Evolutionary conservation across 345 rosid species (phyloP).

Genomic region (Carallia brachiata): DNA sequence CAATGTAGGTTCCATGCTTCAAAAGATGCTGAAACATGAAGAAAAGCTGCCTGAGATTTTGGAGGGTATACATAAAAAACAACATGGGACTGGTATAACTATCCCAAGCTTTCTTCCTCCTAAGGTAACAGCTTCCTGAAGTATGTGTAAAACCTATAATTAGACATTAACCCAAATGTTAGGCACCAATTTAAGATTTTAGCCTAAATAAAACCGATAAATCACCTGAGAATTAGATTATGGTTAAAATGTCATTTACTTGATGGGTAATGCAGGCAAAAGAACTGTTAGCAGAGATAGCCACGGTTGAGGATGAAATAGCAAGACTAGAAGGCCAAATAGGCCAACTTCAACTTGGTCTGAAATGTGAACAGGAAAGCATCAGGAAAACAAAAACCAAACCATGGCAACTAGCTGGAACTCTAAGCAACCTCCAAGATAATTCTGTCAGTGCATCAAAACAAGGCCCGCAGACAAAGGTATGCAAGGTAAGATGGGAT

Average conservation of each 20-base stretch:
- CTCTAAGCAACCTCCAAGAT: constrained; percentile 13
- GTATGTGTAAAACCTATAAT: too few species aligned
- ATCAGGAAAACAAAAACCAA: constrained; percentile 50
- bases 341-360: constrained; percentile 52
- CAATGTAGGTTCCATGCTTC: constrained; percentile 59
- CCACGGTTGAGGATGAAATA: constrained; percentile 76
- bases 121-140: constrained; percentile 42
- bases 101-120: constrained; percentile 80
- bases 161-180: too few species aligned
- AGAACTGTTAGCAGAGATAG: constrained; percentile 72
- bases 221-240: not conserved
- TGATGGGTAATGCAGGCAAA: constrained; percentile 45
- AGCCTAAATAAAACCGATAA: too few species aligned
- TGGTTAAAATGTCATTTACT: not conserved
- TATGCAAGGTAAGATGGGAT: constrained; percentile 42
- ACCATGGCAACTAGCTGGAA: constrained; percentile 34
- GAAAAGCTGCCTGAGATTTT: constrained; percentile 69
- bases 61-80: constrained; percentile 47
- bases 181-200: too few species aligned
- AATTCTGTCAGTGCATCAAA: constrained; percentile 11
- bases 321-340: constrained; percentile 66
- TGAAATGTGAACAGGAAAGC: constrained; percentile 58
- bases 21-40: constrained; percentile 78
- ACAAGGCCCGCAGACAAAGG: constrained; percentile 40
- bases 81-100: constrained; percentile 38